Base-by-base conservation (phyloP, 768 basidiomycete genomes). In the Imleria badia region DNA sequence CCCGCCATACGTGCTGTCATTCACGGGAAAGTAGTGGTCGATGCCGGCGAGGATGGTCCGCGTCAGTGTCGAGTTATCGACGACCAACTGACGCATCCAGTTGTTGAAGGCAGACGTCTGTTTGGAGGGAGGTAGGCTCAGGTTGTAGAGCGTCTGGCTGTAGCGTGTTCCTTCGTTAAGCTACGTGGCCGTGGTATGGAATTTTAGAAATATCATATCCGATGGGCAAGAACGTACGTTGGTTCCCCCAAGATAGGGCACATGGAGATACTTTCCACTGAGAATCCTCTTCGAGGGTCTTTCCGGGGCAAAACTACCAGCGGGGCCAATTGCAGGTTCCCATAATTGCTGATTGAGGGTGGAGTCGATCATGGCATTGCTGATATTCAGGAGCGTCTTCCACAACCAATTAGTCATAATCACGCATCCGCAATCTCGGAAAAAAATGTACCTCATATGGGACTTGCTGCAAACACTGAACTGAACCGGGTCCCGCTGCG, bases 231-330 rank as follows among this genome's bases (percentile, higher is more conserved):
- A 6, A 49, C 61, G 70, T 50, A 82, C 82, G 42, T 83, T 84
- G 1, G 80, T 82, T 29, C 83, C 83, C n/a, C 71, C 79, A 0
- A 85, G 60, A 55, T 77, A 80, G 8, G 83, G 82, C 4, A 85
- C 63, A 47, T 77, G 81, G 17, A 79, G 61, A 61, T 82, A 84
- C 26, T 81, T 69, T 6, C 81, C 80, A 6, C 74, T 67, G 1
- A 70, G 64, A 29, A 84, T 77, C 36, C 71, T 72, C 6, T 62
- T 50, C 1, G 82, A 84, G 5, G 81, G 78, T 38, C 77, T 64
- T 47, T 72, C 75, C 0, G 79, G 64, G 19, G 78, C 64, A 47
- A 84, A 71, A 61, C 80, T 84, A 2, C 80, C 81, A 0, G 67
- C 48, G 1, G 79, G 78, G 0, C 83, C 82, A 6, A 83, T 74